Evolutionary conservation across 2,329 filamentous ascomycete genomes (phyloP).

Genomic region (Arthroderma uncinatum): DNA sequence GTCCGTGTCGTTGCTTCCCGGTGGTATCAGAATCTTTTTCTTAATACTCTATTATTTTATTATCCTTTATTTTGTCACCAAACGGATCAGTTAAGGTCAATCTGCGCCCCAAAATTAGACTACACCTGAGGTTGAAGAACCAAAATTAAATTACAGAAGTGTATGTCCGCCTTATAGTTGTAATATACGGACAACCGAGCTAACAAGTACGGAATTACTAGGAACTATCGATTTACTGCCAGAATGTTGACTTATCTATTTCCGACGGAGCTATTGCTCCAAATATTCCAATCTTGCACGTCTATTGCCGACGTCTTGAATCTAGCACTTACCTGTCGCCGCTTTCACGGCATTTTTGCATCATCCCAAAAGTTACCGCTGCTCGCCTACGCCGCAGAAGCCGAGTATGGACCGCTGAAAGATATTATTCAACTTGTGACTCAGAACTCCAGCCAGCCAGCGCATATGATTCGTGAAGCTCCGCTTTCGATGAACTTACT

Average conservation of each 20-base stretch:
- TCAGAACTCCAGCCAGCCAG: slow-evolving; percentile 49
- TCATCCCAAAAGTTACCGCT: slow-evolving; percentile 46
- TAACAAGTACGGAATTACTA: not conserved
- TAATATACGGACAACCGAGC: not conserved
- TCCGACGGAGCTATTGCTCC: slow-evolving; percentile 48
- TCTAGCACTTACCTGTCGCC: slow-evolving; percentile 45
- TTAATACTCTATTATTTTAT: not conserved
- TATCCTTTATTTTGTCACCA: not conserved
- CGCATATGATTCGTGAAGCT: slow-evolving; percentile 42
- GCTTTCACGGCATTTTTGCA: slow-evolving; percentile 42
- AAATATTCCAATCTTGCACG: slow-evolving; percentile 45
- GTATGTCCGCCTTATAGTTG: not conserved
- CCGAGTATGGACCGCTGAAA: slow-evolving; percentile 47
- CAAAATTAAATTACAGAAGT: not conserved
- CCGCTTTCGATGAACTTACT: slow-evolving; percentile 46
- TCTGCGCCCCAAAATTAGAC: not conserved
- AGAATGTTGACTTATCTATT: slow-evolving; percentile 46
- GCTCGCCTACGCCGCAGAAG: slow-evolving; percentile 43
- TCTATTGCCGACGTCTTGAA: slow-evolving; percentile 44
- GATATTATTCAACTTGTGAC: slow-evolving; percentile 51
- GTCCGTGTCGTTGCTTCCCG: not conserved
- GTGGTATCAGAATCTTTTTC: not conserved
- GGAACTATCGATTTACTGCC: not conserved
- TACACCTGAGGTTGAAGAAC: not conserved
- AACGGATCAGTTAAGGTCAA: not conserved